phyloP scores from a whole-genome alignment of 352 stramenopile species.

The Phytophthora hibernalis region DNA sequence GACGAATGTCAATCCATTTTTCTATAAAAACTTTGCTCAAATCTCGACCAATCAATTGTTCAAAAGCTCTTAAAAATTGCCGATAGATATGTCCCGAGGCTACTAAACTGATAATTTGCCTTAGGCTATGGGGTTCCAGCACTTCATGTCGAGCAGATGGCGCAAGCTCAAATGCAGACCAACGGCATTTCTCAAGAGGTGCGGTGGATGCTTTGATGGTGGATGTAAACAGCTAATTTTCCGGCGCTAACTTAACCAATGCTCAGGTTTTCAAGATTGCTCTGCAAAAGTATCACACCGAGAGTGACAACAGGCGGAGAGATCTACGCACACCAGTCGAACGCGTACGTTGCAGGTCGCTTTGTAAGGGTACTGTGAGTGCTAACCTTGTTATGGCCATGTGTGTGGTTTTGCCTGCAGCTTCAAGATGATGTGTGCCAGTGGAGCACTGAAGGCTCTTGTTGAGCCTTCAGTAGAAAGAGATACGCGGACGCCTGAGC shows the following conservation, averaged over 20 bases:
- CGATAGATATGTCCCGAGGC: too few relatives aligned
- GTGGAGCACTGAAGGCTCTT: constrained; percentile 53
- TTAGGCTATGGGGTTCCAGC: constrained; percentile 84
- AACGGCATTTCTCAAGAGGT: constrained; percentile 72
- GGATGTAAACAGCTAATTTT: neutral
- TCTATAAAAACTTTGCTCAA: too few relatives aligned
- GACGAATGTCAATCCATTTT: too few relatives aligned
- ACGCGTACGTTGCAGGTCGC: constrained; percentile 51
- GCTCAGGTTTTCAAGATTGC: constrained; percentile 66
- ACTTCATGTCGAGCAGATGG: constrained; percentile 79
- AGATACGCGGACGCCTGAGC: constrained; percentile 4
- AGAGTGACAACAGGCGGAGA: constrained; percentile 79
- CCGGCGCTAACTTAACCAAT: constrained; percentile 5
- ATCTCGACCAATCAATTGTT: too few relatives aligned
- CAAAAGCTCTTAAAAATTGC: too few relatives aligned
- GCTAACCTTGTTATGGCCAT: neutral
- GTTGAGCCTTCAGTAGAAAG: neutral
- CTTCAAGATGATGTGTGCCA: constrained; percentile 72
- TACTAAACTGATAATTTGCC: too few relatives aligned
- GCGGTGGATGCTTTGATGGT: neutral
- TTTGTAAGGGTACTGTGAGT: neutral
- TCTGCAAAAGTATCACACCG: constrained; percentile 72
- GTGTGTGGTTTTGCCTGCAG: constrained; percentile 33
- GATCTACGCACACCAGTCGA: constrained; percentile 74
- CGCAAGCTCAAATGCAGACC: constrained; percentile 68